A percentile compares a stretch with the other conserved stretches of the same genome.
Conservation (phyloP, 176 grass and related monocot species). For the Stipa capillata region DNA sequence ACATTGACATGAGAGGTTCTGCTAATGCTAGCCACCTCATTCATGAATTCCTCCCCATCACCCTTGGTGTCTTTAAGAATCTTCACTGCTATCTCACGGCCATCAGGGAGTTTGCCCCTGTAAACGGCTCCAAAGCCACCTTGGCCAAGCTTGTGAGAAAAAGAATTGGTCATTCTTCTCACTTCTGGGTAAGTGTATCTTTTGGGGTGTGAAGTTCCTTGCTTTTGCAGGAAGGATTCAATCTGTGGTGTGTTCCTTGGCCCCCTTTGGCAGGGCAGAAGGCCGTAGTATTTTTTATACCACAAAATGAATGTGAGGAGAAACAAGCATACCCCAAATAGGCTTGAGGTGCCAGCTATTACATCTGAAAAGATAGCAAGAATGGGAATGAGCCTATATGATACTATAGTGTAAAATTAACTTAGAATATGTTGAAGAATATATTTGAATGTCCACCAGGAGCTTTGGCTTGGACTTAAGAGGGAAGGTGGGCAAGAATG, state of each 20-base stretch:
- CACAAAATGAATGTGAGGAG: neutral
- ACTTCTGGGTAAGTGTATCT: constrained; percentile 21
- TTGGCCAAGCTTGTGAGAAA: neutral
- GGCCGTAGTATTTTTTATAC: neutral
- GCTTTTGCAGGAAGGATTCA: constrained; percentile 1
- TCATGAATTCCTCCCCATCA: no score
- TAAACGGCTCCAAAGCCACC: constrained; percentile 8
- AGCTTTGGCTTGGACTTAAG: no score
- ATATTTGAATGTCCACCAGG: no score
- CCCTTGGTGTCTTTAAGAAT: neutral
- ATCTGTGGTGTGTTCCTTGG: constrained; percentile 1
- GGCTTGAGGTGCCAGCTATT: neutral
- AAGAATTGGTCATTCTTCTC: constrained; percentile 25
- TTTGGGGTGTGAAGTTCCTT: constrained; percentile 8
- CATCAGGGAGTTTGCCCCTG: neutral
- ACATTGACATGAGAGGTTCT: no score
- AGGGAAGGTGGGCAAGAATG: no score
- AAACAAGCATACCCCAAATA: neutral
- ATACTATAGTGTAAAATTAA: no score
- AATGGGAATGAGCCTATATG: neutral
- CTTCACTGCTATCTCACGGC: constrained; percentile 21
- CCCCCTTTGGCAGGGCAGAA: neutral
- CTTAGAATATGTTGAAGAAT: no score
- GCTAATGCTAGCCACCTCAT: no score
- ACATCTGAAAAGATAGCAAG: neutral